Percentiles rank a stretch among this genome's conserved stretches.
Conservation (phyloP, 371 early-diverging fungal genomes). For the Mortierella polycephala region DNA sequence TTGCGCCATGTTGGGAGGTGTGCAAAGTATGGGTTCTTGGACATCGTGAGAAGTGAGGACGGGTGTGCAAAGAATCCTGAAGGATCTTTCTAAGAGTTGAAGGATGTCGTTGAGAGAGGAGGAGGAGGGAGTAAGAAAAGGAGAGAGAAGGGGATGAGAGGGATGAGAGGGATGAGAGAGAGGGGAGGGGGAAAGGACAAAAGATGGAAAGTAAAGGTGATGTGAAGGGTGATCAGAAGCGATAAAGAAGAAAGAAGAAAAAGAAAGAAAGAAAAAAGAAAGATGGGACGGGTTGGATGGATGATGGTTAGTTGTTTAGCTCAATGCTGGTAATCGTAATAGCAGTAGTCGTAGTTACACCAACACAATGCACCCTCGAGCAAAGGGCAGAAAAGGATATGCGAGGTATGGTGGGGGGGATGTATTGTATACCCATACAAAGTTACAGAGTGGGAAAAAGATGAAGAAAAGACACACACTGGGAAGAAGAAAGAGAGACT, state of each 20-base stretch:
- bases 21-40: slow-evolving; percentile 51
- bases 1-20: slow-evolving; percentile 54
- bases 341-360: no score
- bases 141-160: background rate
- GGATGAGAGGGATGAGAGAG: background rate
- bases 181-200: slow-evolving; percentile 2
- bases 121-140: background rate
- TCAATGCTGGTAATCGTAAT: background rate
- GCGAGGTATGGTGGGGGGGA: no score
- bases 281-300: no score
- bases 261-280: slow-evolving; percentile 8
- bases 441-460: slow-evolving; percentile 1
- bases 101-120: slow-evolving; percentile 1
- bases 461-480: background rate
- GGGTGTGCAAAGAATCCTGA: no score
- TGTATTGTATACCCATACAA: background rate
- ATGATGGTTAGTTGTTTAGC: no score
- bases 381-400: background rate
- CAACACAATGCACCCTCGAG: background rate
- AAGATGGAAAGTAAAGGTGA: background rate
- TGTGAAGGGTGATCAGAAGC: slow-evolving; percentile 1
- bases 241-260: slow-evolving; percentile 1
- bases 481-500: no score
- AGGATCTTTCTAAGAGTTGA: background rate
- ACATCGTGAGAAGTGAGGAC: slow-evolving; percentile 27